phyloP scores from a whole-genome alignment of 2,329 filamentous ascomycete genomes.

The Cladosporium austrohemisphaericum region DNA sequence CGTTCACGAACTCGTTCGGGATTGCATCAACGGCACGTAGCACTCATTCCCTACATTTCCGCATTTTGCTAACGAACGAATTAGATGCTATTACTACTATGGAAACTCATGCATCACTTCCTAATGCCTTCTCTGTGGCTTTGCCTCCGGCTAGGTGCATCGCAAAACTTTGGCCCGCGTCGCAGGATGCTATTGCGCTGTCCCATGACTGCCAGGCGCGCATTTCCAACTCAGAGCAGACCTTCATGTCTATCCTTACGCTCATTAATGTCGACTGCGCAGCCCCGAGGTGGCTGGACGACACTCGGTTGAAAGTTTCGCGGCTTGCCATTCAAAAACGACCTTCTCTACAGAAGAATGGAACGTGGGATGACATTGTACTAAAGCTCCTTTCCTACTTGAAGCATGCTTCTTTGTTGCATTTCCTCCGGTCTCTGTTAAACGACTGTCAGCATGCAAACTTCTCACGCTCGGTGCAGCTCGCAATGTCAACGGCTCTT shows the following conservation, averaged over 20 bases:
- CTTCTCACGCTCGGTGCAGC: background rate
- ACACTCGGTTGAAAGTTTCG: slow-evolving; percentile 24
- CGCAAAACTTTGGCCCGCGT: slow-evolving; percentile 36
- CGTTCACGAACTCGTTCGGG: slow-evolving; percentile 37
- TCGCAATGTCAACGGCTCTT: background rate
- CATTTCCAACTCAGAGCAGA: slow-evolving; percentile 18
- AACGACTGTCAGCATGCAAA: background rate
- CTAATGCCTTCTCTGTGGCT: slow-evolving; percentile 25
- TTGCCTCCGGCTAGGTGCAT: slow-evolving; percentile 41
- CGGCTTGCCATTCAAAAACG: slow-evolving; percentile 12
- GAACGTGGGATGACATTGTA: slow-evolving; percentile 22
- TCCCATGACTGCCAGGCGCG: slow-evolving; percentile 37
- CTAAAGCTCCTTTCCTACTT: slow-evolving; percentile 17
- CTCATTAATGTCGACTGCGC: slow-evolving; percentile 21
- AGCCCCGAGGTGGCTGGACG: slow-evolving; percentile 21
- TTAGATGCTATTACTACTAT: slow-evolving; percentile 47
- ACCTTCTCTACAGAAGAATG: slow-evolving; percentile 17
- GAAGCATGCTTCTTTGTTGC: slow-evolving; percentile 3
- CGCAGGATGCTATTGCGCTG: slow-evolving; percentile 39
- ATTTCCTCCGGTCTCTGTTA: background rate
- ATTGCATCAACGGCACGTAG: slow-evolving; percentile 39
- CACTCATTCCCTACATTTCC: slow-evolving; percentile 8
- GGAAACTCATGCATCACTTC: slow-evolving; percentile 28
- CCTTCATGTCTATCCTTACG: slow-evolving; percentile 27
- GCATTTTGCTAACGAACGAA: no score